Evolutionary conservation across 129 eudicot species (phyloP).

Genomic region (Kitagawia praeruptora): DNA sequence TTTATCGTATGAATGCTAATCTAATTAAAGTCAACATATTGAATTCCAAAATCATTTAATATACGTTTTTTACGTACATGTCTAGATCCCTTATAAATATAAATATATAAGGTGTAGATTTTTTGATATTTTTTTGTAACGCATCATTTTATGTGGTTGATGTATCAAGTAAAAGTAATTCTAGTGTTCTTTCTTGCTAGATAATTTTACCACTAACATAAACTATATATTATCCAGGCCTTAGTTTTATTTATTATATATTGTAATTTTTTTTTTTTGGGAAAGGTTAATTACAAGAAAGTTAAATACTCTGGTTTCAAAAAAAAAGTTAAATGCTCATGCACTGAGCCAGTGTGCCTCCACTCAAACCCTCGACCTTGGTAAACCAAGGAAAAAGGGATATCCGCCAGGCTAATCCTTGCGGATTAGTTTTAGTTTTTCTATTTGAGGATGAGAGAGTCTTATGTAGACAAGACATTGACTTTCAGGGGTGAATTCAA

Average conservation of each 20-base stretch:
- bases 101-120: neutral
- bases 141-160: neutral
- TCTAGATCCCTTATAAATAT: neutral
- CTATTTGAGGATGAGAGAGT: neutral
- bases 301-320: too few species aligned
- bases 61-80: neutral
- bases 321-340: too few species aligned
- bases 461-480: neutral
- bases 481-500: slow-evolving; percentile 50
- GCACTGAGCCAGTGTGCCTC: neutral
- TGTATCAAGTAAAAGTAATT: neutral
- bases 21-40: neutral
- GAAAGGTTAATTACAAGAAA: neutral
- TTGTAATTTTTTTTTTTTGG: too few species aligned
- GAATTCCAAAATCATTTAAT: neutral
- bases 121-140: neutral
- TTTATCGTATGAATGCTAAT: neutral
- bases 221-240: too few species aligned
- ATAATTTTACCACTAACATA: neutral
- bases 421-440: neutral
- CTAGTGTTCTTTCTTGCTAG: neutral
- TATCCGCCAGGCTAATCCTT: neutral
- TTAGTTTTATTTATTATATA: too few species aligned
- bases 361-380: neutral
- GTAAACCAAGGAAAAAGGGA: neutral